Percentiles rank a stretch among this genome's conserved stretches.
Evolutionary conservation across 495 filamentous ascomycete genomes (phyloP).

Genomic region (Trichocladium antarcticum): DNA sequence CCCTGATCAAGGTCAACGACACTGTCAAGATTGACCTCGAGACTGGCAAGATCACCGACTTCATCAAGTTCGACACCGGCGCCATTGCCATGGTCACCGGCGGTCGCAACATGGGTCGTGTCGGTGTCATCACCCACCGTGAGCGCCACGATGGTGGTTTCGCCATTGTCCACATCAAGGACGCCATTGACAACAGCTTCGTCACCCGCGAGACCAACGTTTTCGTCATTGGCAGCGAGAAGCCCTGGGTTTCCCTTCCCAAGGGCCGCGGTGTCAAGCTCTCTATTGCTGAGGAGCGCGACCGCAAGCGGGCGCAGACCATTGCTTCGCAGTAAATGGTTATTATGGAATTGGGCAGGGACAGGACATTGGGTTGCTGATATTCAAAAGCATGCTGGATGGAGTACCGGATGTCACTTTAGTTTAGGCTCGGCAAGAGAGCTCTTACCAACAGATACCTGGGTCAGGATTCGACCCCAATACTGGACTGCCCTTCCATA

Average conservation of each 20-base stretch:
- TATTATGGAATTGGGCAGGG: conserved; percentile 11
- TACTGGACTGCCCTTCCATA: conserved; percentile 20
- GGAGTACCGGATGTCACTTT: conserved; percentile 27
- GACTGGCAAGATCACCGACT: conserved; percentile 93
- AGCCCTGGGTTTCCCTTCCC: conserved; percentile 96
- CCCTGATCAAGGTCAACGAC: conserved; percentile 97
- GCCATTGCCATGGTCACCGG: conserved; percentile 95
- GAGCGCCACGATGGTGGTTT: conserved; percentile 99
- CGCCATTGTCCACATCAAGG: conserved; percentile 99
- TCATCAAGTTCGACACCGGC: conserved; percentile 94
- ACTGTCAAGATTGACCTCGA: conserved; percentile 97
- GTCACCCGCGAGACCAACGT: conserved; percentile 98
- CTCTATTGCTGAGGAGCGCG: conserved; percentile 94
- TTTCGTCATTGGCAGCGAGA: conserved; percentile 92
- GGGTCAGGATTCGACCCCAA: conserved; percentile 16
- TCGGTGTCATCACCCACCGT: conserved; percentile 99
- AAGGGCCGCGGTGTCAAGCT: conserved; percentile 99
- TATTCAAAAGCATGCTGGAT: conserved; percentile 23
- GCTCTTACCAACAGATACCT: conserved; percentile 17
- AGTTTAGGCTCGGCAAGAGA: conserved; percentile 16
- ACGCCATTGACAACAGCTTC: conserved; percentile 98
- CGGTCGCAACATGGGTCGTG: conserved; percentile 99
- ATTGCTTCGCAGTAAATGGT: conserved; percentile 48
- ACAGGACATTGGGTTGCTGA: conserved; percentile 21
- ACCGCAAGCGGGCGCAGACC: conserved; percentile 75